Evolutionary conservation across 2,329 filamentous ascomycete genomes (phyloP).

Genomic region (Aspergillus hortae): DNA sequence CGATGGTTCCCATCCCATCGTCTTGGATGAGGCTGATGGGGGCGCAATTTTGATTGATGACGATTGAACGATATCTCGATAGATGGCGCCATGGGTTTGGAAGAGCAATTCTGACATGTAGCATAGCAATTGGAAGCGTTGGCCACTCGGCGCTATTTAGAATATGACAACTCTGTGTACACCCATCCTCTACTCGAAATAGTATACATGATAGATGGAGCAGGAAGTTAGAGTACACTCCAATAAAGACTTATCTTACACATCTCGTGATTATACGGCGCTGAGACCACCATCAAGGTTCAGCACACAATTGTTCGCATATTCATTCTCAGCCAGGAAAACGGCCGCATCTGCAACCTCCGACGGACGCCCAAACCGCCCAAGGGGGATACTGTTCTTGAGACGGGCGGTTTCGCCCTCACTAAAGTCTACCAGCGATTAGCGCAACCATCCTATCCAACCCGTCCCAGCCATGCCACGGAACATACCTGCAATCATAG

Average conservation of each 20-base stretch:
- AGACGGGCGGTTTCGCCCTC: slow-evolving; percentile 25
- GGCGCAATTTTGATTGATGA: slow-evolving; percentile 67
- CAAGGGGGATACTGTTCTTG: slow-evolving; percentile 56
- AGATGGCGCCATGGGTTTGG: background rate
- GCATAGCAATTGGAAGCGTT: background rate
- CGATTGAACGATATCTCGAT: slow-evolving; percentile 12
- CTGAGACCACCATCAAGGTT: slow-evolving; percentile 84
- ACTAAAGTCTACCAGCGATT: slow-evolving; percentile 39
- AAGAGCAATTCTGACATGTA: background rate
- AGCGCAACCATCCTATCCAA: no score
- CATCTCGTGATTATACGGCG: slow-evolving; percentile 48
- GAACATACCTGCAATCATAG: slow-evolving; percentile 68
- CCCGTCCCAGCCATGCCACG: background rate
- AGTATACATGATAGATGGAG: background rate
- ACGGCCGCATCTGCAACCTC: slow-evolving; percentile 80
- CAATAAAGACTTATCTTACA: no score
- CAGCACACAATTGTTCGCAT: slow-evolving; percentile 81
- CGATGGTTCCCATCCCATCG: slow-evolving; percentile 34
- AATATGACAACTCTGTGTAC: background rate
- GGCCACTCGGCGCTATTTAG: background rate
- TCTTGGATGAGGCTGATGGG: slow-evolving; percentile 49
- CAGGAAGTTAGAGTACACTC: no score
- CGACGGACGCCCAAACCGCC: slow-evolving; percentile 62
- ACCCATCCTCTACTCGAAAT: background rate
- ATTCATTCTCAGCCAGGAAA: slow-evolving; percentile 73